phyloP scores from a whole-genome alignment of 2,329 filamentous ascomycete genomes.

The Neofusicoccum umdonicola region DNA sequence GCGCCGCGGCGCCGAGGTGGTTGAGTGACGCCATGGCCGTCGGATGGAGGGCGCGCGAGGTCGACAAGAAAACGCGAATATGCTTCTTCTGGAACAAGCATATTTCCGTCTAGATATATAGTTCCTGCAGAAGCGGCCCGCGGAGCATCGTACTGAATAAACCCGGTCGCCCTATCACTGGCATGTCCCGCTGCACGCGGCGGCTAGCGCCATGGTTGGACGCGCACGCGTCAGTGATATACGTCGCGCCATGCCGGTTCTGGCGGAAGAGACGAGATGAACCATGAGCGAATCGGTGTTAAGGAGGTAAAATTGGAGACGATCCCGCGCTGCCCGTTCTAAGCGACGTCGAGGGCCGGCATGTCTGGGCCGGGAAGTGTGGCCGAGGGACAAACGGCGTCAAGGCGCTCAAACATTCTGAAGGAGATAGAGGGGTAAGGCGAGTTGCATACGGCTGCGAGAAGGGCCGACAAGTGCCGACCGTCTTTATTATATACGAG shows the following conservation, averaged over 20 bases:
- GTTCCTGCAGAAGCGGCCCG: background rate
- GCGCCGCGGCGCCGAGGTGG: background rate
- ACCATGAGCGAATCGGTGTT: background rate
- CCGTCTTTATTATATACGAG: background rate
- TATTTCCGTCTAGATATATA: background rate
- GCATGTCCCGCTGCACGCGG: background rate
- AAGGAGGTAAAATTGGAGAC: background rate
- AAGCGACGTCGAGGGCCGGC: background rate
- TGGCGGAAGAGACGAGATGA: background rate
- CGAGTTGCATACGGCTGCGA: background rate
- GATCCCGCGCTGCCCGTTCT: background rate
- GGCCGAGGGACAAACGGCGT: background rate
- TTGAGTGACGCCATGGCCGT: background rate
- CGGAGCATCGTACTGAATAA: background rate
- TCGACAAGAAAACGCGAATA: background rate
- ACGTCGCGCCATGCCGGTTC: background rate
- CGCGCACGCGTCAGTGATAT: conserved; percentile 2
- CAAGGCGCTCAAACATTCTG: conserved; percentile 1
- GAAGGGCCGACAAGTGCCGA: background rate
- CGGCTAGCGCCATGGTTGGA: background rate
- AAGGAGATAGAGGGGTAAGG: background rate
- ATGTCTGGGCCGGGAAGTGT: background rate
- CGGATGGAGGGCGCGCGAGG: too few species aligned
- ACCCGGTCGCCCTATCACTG: conserved; percentile 1
- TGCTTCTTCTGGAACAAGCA: background rate